Evolutionary conservation across 2,329 filamentous ascomycete genomes (phyloP), one percentile per base, ranked within the genome.

Genomic region (Endoconidiophora polonica): DNA sequence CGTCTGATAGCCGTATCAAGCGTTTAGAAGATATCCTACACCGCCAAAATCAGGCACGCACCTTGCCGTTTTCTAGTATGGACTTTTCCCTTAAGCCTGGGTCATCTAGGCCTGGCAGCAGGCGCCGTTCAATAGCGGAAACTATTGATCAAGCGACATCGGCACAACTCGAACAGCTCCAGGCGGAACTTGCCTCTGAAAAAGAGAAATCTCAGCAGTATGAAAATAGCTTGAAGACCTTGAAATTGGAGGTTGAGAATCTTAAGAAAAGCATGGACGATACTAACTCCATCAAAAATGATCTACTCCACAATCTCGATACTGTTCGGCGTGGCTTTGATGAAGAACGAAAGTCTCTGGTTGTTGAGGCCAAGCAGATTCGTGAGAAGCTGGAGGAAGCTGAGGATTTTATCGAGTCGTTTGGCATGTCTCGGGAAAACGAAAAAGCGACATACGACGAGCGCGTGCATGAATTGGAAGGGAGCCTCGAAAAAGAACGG

Each of bases 231-330:
- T 72, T 83, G 2, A 70, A 74, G 48, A 66, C 68, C 2, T 72
- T 73, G 5, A 45, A 47, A 22, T 14, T 16, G 4, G 43, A 53
- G 29, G 20, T 40, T 6, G 24, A 49, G 20, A 26, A 12, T n/a
- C 7, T 47, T 14, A 49, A 49, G 22, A 38, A 47, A 2, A 81
- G 80, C 58, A 75, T 94, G 54, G 79, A 91, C 55, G 90, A 96
- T 62, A 85, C 78, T 4, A 86, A 91, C 57, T 88, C 86, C 2
- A 95, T 84, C 1, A 98, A 98, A 63, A 83, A 84, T 58, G 91
- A 96, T 62, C 76, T 98, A 7, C 79, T 98, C 65, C 82, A 86
- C 56, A 98, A 98, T 59, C 86, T 98, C 68, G 87, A 96, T 60
- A 82, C 88, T 10, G 76, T 93, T 56, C 86, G 95, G 63, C 79